Evolutionary conservation across 2,329 filamentous ascomycete genomes (phyloP).

Genomic region (Pseudogymnoascus sp.): DNA sequence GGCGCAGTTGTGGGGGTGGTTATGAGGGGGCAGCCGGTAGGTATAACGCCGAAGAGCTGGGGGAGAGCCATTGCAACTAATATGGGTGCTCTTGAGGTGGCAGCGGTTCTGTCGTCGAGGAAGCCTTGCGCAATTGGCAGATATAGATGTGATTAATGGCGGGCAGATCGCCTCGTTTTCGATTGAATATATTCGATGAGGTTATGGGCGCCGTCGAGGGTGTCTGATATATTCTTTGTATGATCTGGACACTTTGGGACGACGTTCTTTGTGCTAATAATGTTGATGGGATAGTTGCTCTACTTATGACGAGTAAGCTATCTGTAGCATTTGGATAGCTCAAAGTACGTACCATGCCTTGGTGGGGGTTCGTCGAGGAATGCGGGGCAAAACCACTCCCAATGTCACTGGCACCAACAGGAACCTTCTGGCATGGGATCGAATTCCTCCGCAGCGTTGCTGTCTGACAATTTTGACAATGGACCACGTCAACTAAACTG

Average conservation of each 20-base stretch:
- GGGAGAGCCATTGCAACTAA: constrained; percentile 11
- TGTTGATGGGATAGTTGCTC: neutral
- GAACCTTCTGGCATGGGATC: constrained; percentile 4
- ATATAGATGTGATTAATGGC: neutral
- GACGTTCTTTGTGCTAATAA: neutral
- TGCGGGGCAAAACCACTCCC: neutral
- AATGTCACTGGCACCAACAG: neutral
- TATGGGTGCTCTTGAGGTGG: neutral
- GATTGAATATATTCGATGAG: neutral
- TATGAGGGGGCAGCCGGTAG: constrained; percentile 51
- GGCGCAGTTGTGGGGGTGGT: constrained; percentile 47
- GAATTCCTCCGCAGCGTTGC: neutral
- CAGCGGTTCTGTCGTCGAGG: neutral
- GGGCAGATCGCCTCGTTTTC: neutral
- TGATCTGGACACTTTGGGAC: neutral
- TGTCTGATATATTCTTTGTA: neutral
- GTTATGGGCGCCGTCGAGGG: neutral
- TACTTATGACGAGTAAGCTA: neutral
- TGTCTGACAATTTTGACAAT: neutral
- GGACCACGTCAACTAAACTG: neutral
- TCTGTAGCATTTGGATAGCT: neutral
- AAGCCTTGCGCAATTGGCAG: neutral
- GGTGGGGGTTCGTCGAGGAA: neutral
- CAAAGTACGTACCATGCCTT: neutral
- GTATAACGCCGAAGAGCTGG: constrained; percentile 50